Percentiles rank a stretch among this genome's conserved stretches.
Conservation (phyloP, 2,329 filamentous ascomycete genomes). For the Chaetomiaceae sp. region DNA sequence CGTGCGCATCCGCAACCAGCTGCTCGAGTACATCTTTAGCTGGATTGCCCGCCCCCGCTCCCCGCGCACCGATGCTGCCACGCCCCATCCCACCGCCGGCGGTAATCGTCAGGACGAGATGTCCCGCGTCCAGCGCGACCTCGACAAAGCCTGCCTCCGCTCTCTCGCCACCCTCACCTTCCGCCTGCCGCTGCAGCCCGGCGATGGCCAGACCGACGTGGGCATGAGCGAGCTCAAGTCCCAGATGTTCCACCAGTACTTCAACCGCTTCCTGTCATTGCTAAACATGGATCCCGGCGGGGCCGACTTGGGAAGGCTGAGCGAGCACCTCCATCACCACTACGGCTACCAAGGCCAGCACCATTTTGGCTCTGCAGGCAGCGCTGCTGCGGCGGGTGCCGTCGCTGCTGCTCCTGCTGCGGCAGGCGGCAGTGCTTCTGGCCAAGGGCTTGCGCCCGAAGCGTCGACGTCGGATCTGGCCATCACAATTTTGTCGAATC, state of each 20-base stretch:
- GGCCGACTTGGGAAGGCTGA: constrained; percentile 35
- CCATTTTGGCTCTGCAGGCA: constrained; percentile 25
- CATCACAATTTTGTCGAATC: constrained; percentile 62
- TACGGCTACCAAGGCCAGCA: constrained; percentile 11
- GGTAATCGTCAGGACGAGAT: constrained; percentile 47
- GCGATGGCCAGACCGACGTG: constrained; percentile 59
- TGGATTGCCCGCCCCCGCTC: constrained; percentile 61
- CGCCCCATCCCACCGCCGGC: constrained; percentile 30
- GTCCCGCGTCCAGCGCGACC: constrained; percentile 53
- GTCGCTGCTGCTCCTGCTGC: too few relatives aligned
- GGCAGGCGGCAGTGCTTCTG: too few relatives aligned
- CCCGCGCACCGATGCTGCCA: constrained; percentile 36
- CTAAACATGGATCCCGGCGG: constrained; percentile 49
- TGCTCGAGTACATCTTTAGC: constrained; percentile 61
- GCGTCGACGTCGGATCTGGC: constrained; percentile 55
- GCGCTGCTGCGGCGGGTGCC: constrained; percentile 24
- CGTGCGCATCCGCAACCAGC: constrained; percentile 61
- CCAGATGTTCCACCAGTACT: constrained; percentile 66
- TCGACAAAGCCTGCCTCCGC: constrained; percentile 59
- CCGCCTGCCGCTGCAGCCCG: constrained; percentile 59
- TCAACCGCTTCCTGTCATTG: constrained; percentile 61
- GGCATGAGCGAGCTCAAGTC: constrained; percentile 63
- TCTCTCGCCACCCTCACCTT: constrained; percentile 61
- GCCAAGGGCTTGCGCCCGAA: constrained; percentile 41
- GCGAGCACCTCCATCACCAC: background rate